phyloP scores from a whole-genome alignment of 202 grass and related monocot genomes.

The Dendrocalamus latiflorus region DNA sequence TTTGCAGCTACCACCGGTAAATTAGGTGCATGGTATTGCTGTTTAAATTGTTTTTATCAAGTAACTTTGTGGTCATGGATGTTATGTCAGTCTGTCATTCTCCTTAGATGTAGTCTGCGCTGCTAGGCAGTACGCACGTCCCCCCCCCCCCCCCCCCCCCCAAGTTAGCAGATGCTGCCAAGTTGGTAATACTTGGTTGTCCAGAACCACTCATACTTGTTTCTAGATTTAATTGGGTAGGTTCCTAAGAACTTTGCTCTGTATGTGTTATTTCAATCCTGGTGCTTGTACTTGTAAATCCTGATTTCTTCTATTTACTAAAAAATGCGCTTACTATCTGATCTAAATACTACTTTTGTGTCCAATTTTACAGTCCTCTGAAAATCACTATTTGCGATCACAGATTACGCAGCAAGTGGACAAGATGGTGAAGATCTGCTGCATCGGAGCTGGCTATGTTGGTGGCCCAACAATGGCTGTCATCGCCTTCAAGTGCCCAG shows the following conservation, averaged over 20 bases:
- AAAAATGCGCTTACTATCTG: not conserved
- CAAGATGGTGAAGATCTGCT: conserved; percentile 95
- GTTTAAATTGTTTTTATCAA: not conserved
- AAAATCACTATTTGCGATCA: not conserved
- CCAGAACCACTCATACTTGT: not conserved
- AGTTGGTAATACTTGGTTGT: not conserved
- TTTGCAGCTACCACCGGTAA: not conserved
- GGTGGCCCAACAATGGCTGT: conserved; percentile 89
- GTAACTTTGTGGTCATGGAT: too few species aligned
- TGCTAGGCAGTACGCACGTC: too few species aligned
- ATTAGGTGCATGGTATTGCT: not conserved
- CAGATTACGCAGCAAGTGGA: conserved; percentile 10
- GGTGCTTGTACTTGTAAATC: not conserved
- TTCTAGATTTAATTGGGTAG: not conserved
- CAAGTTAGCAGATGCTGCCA: not conserved
- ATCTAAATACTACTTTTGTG: not conserved
- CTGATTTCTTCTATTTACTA: not conserved
- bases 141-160: too few species aligned
- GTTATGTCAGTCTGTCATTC: not conserved
- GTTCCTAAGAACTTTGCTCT: not conserved
- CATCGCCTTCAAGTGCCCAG: conserved; percentile 79
- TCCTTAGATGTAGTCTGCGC: not conserved
- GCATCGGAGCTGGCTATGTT: conserved; percentile 84
- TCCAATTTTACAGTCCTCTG: not conserved
- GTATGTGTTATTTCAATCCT: not conserved